Base-by-base conservation (phyloP, 2,329 filamentous ascomycete genomes). In the Apiospora marii region DNA sequence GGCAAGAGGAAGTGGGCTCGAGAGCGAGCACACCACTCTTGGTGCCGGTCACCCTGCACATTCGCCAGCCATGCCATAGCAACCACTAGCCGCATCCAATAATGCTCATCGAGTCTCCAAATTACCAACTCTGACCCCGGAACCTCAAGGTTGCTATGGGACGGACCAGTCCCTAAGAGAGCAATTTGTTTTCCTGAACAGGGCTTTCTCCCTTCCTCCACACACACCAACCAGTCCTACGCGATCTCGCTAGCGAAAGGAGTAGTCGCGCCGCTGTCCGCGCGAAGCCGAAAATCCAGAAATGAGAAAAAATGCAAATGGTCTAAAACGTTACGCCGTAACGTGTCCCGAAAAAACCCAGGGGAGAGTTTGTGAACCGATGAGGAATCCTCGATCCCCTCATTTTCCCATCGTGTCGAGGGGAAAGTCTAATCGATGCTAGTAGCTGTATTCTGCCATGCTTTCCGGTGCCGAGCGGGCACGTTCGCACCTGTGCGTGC, bases 281-380 rank as follows among this genome's bases (percentile, higher is more conserved):
- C 58, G 19, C 58, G 34, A 64, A 61, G 27, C 53, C 53, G 19
- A 61, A 37, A 34, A 61, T 61, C 58, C 30, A 41, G 58, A 61
- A 61, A 61, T 10, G 37, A 61, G 2, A 61, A 8, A 22, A 64
- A 64, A 41, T 64, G 58, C 58, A 64, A 64, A 64, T 41, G 19
- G 34, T 64, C 58, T 64, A 64, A 64, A 64, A 64, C 34, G 58
- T 64, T 64, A 64, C 58, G 58, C 58, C 58, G 58, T 41, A 64
- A 24, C 58, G 22, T 64, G 41, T 41, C 58, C 58, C 58, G 13
- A 22, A 14, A 64, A 14, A 64, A 14, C 34, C 58, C 34, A 41
- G 58, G 53, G 58, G 58, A 64, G 58, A 41, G 30, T 10, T 6
- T 64, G 58, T 64, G 58, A 64, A 64, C 58, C 58, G 58, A 64